These are phyloP conservation scores for Linnemannia hyalina DNA, from an alignment of 192 early-diverging fungal species.

Conservation along the genomic window DNA sequence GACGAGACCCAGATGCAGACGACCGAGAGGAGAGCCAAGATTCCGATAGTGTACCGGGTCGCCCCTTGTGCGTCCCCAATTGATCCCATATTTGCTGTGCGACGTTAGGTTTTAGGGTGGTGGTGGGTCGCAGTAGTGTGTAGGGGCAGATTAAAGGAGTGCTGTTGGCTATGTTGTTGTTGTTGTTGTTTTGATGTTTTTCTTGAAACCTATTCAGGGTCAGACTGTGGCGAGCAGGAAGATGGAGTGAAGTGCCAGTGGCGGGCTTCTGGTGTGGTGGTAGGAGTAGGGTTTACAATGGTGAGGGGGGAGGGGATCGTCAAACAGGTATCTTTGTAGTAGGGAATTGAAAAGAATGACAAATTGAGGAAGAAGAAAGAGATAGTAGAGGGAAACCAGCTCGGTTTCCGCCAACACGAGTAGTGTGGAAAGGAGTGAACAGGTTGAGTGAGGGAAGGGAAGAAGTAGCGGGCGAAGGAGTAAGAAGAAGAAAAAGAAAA, in stretches of 20 bases:
- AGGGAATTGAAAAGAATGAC: background rate
- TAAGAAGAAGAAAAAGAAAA: background rate
- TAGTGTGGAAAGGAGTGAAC: too few species aligned
- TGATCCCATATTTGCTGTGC: background rate
- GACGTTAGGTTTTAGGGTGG: background rate
- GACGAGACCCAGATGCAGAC: constrained; percentile 86
- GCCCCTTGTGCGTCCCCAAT: constrained; percentile 10
- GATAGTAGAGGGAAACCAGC: background rate
- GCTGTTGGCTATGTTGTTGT: background rate
- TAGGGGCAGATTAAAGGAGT: too few species aligned
- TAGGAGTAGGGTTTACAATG: background rate
- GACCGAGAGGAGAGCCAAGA: constrained; percentile 74
- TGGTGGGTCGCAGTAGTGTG: background rate
- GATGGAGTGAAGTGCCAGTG: background rate
- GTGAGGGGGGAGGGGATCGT: background rate
- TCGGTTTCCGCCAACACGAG: too few species aligned
- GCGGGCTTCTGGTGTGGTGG: background rate
- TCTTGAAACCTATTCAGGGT: background rate
- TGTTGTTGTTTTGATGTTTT: background rate
- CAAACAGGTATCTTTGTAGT: too few species aligned
- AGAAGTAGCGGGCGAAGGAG: background rate
- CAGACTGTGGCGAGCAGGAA: background rate
- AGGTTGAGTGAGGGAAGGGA: too few species aligned
- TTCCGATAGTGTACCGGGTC: constrained; percentile 70
- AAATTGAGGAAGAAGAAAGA: background rate